Evolutionary conservation across 306 rosid genomes (phyloP), one percentile per base, ranked within the genome.

Genomic region (Sophora flavescens): DNA sequence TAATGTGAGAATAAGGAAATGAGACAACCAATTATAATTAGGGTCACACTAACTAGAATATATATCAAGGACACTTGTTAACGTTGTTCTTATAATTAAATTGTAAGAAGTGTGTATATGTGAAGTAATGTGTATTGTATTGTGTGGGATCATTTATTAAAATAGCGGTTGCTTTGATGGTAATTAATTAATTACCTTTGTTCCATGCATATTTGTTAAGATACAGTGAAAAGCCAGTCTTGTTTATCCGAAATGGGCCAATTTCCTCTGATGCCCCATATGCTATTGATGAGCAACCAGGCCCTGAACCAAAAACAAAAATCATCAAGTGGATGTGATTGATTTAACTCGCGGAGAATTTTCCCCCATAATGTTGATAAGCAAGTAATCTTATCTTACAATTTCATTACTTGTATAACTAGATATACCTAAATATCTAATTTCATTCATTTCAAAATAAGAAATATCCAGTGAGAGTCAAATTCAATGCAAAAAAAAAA

Each of bases 261-360:
- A 93, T 89, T 84, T 93, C 97, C 85, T 93, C 97, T 58, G 97
- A 93, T 73, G 97, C 96, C 63, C 97, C 97, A 75, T 89, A 93
- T 76, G 92, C 96, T 10, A 93, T 87, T 0, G 97, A 93, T 72
- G 97, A 93, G 68, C 96, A 93, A 30, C 97, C 97, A 15, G 97
- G 96, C 18, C 97, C 97, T 93, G 88, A 75, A 70, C 15, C 76
- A 47, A 33, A 6, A n/a, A 30, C 8, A 33, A 59, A 78, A 12
- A 30, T 8, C n/a, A 8, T 52, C 47, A n/a, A 35, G 6, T 8
- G 33, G 63, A 6, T 39, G 1, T 38, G 8, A 57, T 52, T 44
- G 4, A 32, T 36, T 68, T n/a, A 54, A 26, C 2, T 63, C 18
- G 32, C 0, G n/a, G 16, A 22, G 18, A 0, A 39, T 48, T 48